Evolutionary conservation across 1,139 yeast genomes (phyloP).

Genomic region (Candida sojae): DNA sequence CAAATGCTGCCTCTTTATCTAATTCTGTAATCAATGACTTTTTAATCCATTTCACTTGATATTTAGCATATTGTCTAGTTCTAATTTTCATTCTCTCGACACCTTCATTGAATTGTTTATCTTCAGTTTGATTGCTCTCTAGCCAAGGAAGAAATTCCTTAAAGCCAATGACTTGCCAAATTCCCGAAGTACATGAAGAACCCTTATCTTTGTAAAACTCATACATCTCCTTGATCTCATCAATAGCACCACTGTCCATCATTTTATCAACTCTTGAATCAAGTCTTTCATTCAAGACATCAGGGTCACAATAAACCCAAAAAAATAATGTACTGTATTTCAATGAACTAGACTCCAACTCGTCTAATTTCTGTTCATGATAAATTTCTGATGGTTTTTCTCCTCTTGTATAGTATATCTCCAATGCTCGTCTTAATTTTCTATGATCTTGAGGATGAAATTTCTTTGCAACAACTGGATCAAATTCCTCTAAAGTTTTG

Average conservation of each 20-base stretch:
- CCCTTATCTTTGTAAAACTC: slow-evolving; percentile 29
- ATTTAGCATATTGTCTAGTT: slow-evolving; percentile 85
- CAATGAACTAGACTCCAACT: slow-evolving; percentile 47
- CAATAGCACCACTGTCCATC: slow-evolving; percentile 68
- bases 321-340: slow-evolving; percentile 69
- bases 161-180: slow-evolving; percentile 96
- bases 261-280: slow-evolving; percentile 82
- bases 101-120: slow-evolving; percentile 42
- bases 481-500: slow-evolving; percentile 49
- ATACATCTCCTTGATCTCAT: slow-evolving; percentile 66
- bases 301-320: slow-evolving; percentile 82
- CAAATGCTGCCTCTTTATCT: slow-evolving; percentile 48
- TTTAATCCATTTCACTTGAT: slow-evolving; percentile 91
- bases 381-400: slow-evolving; percentile 71
- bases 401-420: slow-evolving; percentile 71
- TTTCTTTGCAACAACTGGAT: slow-evolving; percentile 73
- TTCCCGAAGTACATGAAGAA: slow-evolving; percentile 62
- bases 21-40: slow-evolving; percentile 69
- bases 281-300: slow-evolving; percentile 58
- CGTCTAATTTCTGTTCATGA: slow-evolving; percentile 54
- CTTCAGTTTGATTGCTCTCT: slow-evolving; percentile 15
- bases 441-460: slow-evolving; percentile 92
- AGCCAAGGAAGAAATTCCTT: slow-evolving; percentile 90
- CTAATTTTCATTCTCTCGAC: slow-evolving; percentile 77
- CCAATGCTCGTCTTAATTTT: slow-evolving; percentile 77